Base-by-base conservation (phyloP, 495 filamentous ascomycete genomes). In the Annulohypoxylon nitens region DNA sequence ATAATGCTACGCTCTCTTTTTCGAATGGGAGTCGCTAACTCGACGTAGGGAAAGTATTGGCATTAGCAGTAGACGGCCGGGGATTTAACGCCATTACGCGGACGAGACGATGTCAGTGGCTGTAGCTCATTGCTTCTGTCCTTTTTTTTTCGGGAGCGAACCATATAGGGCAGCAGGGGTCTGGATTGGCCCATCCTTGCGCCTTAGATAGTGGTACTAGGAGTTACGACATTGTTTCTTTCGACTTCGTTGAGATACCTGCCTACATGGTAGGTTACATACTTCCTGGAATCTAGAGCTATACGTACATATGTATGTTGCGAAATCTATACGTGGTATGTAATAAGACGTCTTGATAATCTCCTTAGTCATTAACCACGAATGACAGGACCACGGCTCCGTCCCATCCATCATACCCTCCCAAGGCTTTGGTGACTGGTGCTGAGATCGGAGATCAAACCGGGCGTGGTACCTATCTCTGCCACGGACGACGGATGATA, bases 371-470 rank as follows among this genome's bases (percentile, higher is more conserved):
- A 39, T 34, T 34, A 63, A 61, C 69, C 62, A 71, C 37, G 43
- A 30, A 16, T 48, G 48, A 63, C 11, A 9, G 25, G 57, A 26
- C 7, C 18, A 66, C 18, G 69, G 61, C 36, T 6, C 34, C 26
- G 18, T 47, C 18, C 55, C 61, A 51, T 66, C 37, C 48, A 61
- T 58, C 47, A 69, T 34, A 70, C 71, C 71, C 65, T 74, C 65
- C 71, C 71, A 70, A 70, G 20, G 62, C 66, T 61, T 67, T 70
- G 71, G 71, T 62, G 53, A 70, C n/a, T 58, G 51, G 39, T 1
- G 48, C 41, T 16, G 26, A 74, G 71, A 74, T 74, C 71, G 71
- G 58, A 74, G 71, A 74, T 74, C 71, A 18, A 30, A 34, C 33
- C 39, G n/a, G 43, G 47, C n/a, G 23, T 34, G 12, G 30, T 64